A percentile compares a stretch with the other conserved stretches of the same genome.
phyloP scores from a whole-genome alignment of 768 basidiomycete species.

The Guyanaporus albipodus region DNA sequence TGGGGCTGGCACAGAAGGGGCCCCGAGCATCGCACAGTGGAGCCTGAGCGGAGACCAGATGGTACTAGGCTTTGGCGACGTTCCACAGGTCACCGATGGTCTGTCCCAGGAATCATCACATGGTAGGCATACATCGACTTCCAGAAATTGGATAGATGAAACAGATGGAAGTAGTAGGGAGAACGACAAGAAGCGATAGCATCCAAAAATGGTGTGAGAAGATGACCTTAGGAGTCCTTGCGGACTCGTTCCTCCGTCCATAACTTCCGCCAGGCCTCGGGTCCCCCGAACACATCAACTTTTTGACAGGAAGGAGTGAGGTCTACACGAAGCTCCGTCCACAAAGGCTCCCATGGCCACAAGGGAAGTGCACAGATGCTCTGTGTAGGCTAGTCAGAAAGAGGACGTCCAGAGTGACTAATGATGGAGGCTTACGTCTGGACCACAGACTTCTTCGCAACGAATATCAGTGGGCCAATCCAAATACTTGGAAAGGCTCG shows the following conservation, averaged over 20 bases:
- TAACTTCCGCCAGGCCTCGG: slow-evolving; percentile 1
- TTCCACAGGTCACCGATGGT: too few relatives aligned
- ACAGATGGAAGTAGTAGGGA: too few relatives aligned
- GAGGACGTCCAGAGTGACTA: too few relatives aligned
- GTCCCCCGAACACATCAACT: slow-evolving; percentile 4
- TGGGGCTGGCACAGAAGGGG: too few relatives aligned
- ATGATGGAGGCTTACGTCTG: not conserved
- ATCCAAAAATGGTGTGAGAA: too few relatives aligned
- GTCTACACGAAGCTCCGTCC: slow-evolving; percentile 4
- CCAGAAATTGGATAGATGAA: too few relatives aligned
- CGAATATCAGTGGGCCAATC: slow-evolving; percentile 4
- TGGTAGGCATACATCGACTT: too few relatives aligned
- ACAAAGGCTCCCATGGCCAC: slow-evolving; percentile 5
- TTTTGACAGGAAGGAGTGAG: slow-evolving; percentile 2
- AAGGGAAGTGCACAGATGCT: slow-evolving; percentile 2
- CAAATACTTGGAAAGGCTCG: not conserved
- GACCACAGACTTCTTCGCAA: not conserved
- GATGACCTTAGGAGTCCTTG: not conserved
- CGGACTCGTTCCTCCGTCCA: not conserved
- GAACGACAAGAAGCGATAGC: too few relatives aligned
- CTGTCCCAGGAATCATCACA: too few relatives aligned
- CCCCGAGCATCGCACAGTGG: too few relatives aligned
- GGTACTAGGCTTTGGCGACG: too few relatives aligned
- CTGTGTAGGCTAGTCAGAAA: not conserved
- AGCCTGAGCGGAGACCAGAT: too few relatives aligned